Evolutionary conservation across 768 basidiomycete genomes (phyloP).

Genomic region (Trametes punicea): DNA sequence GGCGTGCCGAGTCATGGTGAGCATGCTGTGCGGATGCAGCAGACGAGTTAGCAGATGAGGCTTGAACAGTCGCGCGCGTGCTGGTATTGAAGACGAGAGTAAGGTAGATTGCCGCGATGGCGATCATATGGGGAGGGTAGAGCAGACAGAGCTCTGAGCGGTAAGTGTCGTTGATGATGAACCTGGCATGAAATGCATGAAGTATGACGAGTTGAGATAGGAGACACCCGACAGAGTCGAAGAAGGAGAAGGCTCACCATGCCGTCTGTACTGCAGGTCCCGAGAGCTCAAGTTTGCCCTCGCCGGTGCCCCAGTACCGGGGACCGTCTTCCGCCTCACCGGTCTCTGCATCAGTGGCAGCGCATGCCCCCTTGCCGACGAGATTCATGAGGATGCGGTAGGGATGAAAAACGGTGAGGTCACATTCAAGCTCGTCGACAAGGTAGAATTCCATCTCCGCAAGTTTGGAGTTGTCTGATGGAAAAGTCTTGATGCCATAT

Average conservation of each 20-base stretch:
- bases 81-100: conserved; percentile 72
- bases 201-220: not conserved
- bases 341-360: conserved; percentile 50
- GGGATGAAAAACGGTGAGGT: conserved; percentile 89
- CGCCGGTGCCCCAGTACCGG: conserved; percentile 77
- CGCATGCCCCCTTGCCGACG: conserved; percentile 55
- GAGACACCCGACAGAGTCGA: too few species aligned
- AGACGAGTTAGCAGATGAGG: conserved; percentile 20
- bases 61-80: conserved; percentile 44
- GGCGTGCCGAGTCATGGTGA: conserved; percentile 37
- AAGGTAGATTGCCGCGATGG: conserved; percentile 88
- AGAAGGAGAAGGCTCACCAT: conserved; percentile 66
- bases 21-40: conserved; percentile 1
- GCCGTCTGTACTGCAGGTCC: conserved; percentile 81
- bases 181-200: conserved; percentile 47
- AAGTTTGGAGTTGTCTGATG: conserved; percentile 83
- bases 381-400: conserved; percentile 85
- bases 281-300: conserved; percentile 75
- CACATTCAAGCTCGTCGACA: conserved; percentile 93
- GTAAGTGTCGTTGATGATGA: conserved; percentile 95
- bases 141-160: conserved; percentile 91
- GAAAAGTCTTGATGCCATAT: conserved; percentile 76
- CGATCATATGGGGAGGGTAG: conserved; percentile 93
- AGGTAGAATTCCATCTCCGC: conserved; percentile 99
- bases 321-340: conserved; percentile 53